Conservation (phyloP, 306 rosid genomes). For the Vigna angularis region DNA sequence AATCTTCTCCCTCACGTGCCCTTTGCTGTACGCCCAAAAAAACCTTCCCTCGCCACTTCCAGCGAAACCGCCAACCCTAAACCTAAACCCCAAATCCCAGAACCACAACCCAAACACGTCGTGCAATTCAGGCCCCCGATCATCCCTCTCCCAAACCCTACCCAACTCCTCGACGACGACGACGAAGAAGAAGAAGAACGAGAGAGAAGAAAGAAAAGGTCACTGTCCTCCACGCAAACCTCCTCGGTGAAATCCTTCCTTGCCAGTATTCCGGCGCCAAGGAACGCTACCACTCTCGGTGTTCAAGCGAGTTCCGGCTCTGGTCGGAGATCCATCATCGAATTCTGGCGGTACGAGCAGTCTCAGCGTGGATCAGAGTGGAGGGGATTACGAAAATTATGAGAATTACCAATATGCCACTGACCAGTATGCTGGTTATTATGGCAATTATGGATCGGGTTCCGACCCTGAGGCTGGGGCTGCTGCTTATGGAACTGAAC, state of each 20-base stretch:
- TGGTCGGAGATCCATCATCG: constrained; percentile 65
- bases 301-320: constrained; percentile 61
- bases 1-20: constrained; percentile 45
- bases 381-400: constrained; percentile 31
- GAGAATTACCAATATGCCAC: constrained; percentile 46
- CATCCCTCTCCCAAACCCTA: constrained; percentile 48
- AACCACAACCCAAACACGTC: constrained; percentile 56
- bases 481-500: constrained; percentile 43
- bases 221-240: constrained; percentile 52
- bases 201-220: constrained; percentile 46
- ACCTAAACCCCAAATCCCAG: constrained; percentile 62
- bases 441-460: constrained; percentile 52
- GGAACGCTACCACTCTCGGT: constrained; percentile 69
- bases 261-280: constrained; percentile 84
- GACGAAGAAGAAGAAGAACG: constrained; percentile 58
- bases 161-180: constrained; percentile 55
- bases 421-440: constrained; percentile 60
- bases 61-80: constrained; percentile 39
- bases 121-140: constrained; percentile 82
- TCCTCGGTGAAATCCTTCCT: constrained; percentile 69
- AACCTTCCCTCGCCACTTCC: constrained; percentile 18
- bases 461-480: constrained; percentile 53
- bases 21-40: constrained; percentile 53
- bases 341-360: constrained; percentile 39
- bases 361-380: constrained; percentile 45